These are phyloP conservation scores for Monosporascus sp. DNA, from an alignment of 2,329 filamentous ascomycete genomes.

Conservation along the genomic window DNA sequence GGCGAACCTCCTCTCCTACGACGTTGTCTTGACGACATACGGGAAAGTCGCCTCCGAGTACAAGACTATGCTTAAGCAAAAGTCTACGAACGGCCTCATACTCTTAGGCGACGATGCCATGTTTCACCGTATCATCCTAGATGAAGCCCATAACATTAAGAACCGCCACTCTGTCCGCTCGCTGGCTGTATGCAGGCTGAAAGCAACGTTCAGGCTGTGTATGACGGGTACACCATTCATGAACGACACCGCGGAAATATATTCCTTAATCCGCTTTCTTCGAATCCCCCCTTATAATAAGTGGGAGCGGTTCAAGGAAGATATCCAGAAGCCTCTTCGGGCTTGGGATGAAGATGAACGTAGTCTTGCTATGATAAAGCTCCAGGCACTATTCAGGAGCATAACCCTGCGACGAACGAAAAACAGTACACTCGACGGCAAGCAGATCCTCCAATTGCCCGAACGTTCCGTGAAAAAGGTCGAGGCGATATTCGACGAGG, in stretches of 20 bases:
- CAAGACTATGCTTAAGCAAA: conserved; percentile 53
- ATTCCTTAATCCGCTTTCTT: conserved; percentile 72
- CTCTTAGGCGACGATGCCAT: conserved; percentile 35
- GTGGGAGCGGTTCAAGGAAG: conserved; percentile 56
- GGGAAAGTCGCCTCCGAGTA: conserved; percentile 65
- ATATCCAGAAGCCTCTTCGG: conserved; percentile 27
- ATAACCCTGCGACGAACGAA: conserved; percentile 82
- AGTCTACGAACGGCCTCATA: conserved; percentile 49
- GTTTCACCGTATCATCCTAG: conserved; percentile 73
- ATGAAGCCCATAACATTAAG: conserved; percentile 81
- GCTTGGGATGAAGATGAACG: conserved; percentile 49
- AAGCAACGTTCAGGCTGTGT: conserved; percentile 64
- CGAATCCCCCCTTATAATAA: conserved; percentile 69
- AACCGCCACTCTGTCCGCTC: conserved; percentile 62
- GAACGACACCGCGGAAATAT: conserved; percentile 78
- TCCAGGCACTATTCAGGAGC: conserved; percentile 74
- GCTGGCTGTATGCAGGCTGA: conserved; percentile 53
- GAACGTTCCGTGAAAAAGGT: conserved; percentile 56
- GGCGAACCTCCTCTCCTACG: conserved; percentile 53
- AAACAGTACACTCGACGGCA: conserved; percentile 71
- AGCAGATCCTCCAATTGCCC: conserved; percentile 68
- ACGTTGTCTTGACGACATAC: conserved; percentile 76
- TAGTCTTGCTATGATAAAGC: conserved; percentile 53
- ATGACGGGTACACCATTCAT: conserved; percentile 86
- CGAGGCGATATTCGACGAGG: conserved; percentile 60